Base-by-base conservation (phyloP, 108 stramenopile genomes). In the Halocafeteria seosinensis region DNA sequence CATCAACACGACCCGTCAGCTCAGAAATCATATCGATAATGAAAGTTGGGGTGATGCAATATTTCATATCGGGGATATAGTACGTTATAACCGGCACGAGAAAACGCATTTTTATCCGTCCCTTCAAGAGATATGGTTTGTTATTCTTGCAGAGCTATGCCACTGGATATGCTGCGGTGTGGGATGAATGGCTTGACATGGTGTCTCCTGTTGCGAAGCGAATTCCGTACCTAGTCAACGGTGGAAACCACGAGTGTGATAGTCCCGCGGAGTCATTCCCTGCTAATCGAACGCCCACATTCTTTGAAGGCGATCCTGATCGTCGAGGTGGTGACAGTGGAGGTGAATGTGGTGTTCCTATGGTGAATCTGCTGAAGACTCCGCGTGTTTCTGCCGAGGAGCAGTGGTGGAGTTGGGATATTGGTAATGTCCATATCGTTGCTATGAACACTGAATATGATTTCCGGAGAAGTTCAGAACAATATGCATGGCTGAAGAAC, bases 221-320 rank as follows among this genome's bases (percentile, higher is more conserved):
- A 5, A 28, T 26, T 3, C 24, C 34, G 1, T 62, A 62, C 24
- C 8, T 13, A 9, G 42, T 59, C n/a, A 68, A 55, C n/a, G 3
- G 11, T 25, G 67, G 67, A 25, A 68, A 68, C 50, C 67, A 68
- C 59, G 67, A 68, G 61, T 3, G 21, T 32, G 65, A 66, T 30
- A 53, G 3, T 5, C 3, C 52, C 3, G 52, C 52, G 29, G 9
- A 3, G 6, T 30, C 52, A 27, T 6, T 9, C 6, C 52, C 3
- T 30, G 6, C 52, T 30, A 30, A 30, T 30, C 3, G 3, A 5
- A 3, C 6, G 29, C 6, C 9, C 6, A 53, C 52, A 8, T 9
- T 53, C 52, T 53, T 6, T 30, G 3, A 3, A 3, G 52, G 52
- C 52, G 17, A n/a, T n/a, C 17, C 42, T 21, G n/a, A 17, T 17